Conservation (phyloP, 129 eudicot species). For the Ambrosia trifida region DNA sequence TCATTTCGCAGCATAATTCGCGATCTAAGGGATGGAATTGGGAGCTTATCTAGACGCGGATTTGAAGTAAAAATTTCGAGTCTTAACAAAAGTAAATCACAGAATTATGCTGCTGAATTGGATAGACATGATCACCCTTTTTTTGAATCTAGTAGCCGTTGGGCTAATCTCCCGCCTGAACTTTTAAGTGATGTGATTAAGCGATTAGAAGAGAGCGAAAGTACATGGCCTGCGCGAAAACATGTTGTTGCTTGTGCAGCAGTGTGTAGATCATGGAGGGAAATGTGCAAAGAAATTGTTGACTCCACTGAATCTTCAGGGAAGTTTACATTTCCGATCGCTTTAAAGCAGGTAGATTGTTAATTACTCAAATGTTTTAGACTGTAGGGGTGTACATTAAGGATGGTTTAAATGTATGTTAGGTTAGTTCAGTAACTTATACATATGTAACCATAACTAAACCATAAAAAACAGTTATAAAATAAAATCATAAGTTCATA, state of each 20-base stretch:
- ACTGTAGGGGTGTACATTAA: background rate
- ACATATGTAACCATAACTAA: too few species aligned
- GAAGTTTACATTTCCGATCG: slow-evolving; percentile 78
- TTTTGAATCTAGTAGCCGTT: slow-evolving; percentile 24
- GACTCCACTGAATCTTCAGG: slow-evolving; percentile 57
- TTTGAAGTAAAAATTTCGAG: too few species aligned
- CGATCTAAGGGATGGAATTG: too few species aligned
- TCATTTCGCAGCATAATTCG: too few species aligned
- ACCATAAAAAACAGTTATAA: too few species aligned
- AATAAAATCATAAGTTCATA: too few species aligned
- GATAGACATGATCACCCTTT: background rate
- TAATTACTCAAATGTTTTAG: too few species aligned
- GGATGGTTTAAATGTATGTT: too few species aligned
- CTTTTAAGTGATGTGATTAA: slow-evolving; percentile 71
- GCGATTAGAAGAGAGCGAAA: slow-evolving; percentile 79
- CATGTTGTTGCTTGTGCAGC: slow-evolving; percentile 46
- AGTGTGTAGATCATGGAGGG: slow-evolving; percentile 88
- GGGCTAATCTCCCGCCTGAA: slow-evolving; percentile 87
- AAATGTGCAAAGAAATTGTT: slow-evolving; percentile 83
- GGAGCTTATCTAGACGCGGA: too few species aligned
- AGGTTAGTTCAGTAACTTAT: too few species aligned
- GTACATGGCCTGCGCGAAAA: slow-evolving; percentile 72
- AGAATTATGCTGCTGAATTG: too few species aligned
- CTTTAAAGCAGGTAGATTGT: slow-evolving; percentile 41
- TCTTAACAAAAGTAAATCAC: too few species aligned